Conservation (phyloP, 139 green algal species). For the Chlorella sp. region DNA sequence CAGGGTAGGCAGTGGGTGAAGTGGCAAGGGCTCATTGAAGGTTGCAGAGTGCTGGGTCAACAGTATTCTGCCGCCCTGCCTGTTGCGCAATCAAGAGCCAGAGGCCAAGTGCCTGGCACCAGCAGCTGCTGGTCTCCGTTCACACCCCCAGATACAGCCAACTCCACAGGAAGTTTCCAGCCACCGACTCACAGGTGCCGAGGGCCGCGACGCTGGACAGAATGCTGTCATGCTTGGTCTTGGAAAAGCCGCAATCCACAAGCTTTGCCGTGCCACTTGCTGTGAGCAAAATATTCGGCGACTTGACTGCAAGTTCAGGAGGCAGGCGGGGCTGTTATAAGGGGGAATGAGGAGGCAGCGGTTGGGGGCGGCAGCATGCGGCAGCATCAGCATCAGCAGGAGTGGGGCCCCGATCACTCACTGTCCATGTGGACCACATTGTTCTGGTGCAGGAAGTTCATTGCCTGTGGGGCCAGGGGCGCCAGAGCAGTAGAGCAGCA, state of each 20-base stretch:
- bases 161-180: background rate
- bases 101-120: no score
- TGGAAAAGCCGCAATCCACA: background rate
- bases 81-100: no score
- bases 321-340: background rate
- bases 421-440: slow-evolving; percentile 4
- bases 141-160: no score
- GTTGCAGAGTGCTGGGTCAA: background rate
- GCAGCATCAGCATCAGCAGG: background rate
- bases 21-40: background rate
- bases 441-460: slow-evolving; percentile 3
- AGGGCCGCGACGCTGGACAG: background rate
- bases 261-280: slow-evolving; percentile 1
- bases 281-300: background rate
- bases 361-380: background rate
- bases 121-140: no score
- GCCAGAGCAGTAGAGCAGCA: background rate
- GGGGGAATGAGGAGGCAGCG: background rate
- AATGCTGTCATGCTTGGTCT: background rate
- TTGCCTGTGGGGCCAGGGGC: background rate
- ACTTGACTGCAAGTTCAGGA: background rate
- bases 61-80: no score
- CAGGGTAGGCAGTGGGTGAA: no score
- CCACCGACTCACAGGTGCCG: background rate
- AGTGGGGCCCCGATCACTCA: background rate